Base-by-base conservation (phyloP, 2,329 filamentous ascomycete species). In the Aspergillus candidus region DNA sequence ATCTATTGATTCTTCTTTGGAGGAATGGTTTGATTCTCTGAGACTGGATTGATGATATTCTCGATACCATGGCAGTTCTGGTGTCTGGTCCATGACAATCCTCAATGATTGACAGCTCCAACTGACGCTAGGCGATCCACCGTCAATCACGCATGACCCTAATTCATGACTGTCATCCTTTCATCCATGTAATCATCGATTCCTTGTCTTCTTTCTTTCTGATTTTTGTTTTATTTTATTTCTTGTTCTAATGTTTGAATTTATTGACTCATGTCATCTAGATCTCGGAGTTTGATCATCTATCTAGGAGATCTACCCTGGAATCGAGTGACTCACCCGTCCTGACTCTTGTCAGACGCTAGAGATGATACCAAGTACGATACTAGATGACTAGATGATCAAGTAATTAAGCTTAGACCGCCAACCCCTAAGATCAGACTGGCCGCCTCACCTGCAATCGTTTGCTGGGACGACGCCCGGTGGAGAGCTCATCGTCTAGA, bases 361-460 rank as follows among this genome's bases (percentile, higher is more conserved):
- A n/a, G n/a, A n/a, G n/a, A n/a, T n/a, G n/a, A n/a, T n/a, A n/a
- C n/a, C n/a, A 34, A 27, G 34, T 22, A 17, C 18, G 29, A n/a
- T n/a, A n/a, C n/a, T n/a, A n/a, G n/a, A n/a, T n/a, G n/a, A 10
- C 17, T 29, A 34, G 40, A 33, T 31, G 15, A n/a, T 33, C 27
- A 14, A 44, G 17, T 14, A 27, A 13, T 35, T 30, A 38, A 46
- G 45, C 48, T 31, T 54, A 49, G 15, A 59, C 42, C 27, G 43
- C 38, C 38, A 48, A 43, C 13, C 38, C 54, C 22, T 55, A n/a
- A 27, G 4, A 42, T 35, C 41, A 38, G 48, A 55, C 51, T 55
- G 53, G 54, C 44, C 39, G 53, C 53, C 54, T 53, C 48, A 47
- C 46, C 48, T 49, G 46, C 49, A 54, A 46, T 38, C 29, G 39